A percentile compares a stretch with the other conserved stretches of the same genome.
Conservation (phyloP, 495 filamentous ascomycete species). For the Neurospora cerealis region DNA sequence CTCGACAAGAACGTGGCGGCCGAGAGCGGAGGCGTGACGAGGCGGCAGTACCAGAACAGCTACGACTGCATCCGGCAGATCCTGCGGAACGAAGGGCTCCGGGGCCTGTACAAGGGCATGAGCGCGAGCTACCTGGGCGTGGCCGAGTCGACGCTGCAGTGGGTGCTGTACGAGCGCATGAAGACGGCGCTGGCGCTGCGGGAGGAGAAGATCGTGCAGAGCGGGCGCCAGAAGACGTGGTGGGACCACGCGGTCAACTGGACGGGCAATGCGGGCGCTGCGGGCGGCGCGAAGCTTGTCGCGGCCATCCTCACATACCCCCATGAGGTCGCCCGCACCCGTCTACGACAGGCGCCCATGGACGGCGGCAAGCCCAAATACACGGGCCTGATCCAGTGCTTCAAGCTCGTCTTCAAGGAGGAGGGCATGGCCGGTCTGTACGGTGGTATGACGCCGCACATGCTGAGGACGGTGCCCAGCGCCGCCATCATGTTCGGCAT, state of each 20-base stretch:
- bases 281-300: constrained; percentile 71
- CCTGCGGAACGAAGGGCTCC: constrained; percentile 62
- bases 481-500: constrained; percentile 89
- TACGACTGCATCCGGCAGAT: constrained; percentile 72
- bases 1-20: constrained; percentile 59
- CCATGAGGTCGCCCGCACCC: constrained; percentile 77
- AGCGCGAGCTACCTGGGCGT: constrained; percentile 82
- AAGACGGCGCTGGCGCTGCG: constrained; percentile 54
- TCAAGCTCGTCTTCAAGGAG: constrained; percentile 70
- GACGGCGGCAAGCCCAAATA: constrained; percentile 68
- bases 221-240: constrained; percentile 42
- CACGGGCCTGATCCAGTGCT: constrained; percentile 72
- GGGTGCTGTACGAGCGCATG: constrained; percentile 80
- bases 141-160: constrained; percentile 75
- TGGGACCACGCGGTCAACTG: constrained; percentile 59
- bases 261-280: constrained; percentile 64
- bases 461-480: constrained; percentile 77
- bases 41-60: constrained; percentile 69
- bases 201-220: constrained; percentile 41
- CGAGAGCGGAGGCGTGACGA: constrained; percentile 35
- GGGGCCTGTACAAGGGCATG: constrained; percentile 74
- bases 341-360: constrained; percentile 70
- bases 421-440: constrained; percentile 76
- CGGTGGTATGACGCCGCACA: constrained; percentile 77
- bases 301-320: constrained; percentile 78